Conservation (phyloP, 2,329 filamentous ascomycete genomes). For the Exophiala dermatitidis region DNA sequence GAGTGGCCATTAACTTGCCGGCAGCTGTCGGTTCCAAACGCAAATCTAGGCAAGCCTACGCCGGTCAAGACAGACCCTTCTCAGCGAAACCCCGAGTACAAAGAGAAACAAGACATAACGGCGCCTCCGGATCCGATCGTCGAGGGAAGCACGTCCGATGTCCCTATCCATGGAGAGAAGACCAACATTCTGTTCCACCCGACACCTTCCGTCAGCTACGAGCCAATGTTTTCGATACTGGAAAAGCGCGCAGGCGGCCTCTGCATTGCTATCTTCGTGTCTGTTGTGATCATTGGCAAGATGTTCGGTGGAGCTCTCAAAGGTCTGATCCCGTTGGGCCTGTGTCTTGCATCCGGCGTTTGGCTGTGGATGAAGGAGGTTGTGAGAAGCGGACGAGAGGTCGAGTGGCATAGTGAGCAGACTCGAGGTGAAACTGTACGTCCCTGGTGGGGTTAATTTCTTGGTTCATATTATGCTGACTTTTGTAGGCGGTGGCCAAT, state of each 20-base stretch:
- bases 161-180: constrained; percentile 92
- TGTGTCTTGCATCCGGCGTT: constrained; percentile 67
- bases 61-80: constrained; percentile 62
- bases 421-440: constrained; percentile 67
- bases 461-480: background rate
- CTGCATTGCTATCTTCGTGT: constrained; percentile 61
- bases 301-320: constrained; percentile 70
- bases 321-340: constrained; percentile 66
- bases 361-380: constrained; percentile 88
- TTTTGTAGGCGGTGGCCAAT: constrained; percentile 65
- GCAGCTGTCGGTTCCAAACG: constrained; percentile 78
- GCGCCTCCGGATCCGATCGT: constrained; percentile 82
- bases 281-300: constrained; percentile 69
- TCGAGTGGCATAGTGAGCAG: constrained; percentile 85
- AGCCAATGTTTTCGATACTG: constrained; percentile 72
- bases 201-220: constrained; percentile 80
- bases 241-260: constrained; percentile 68
- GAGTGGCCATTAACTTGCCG: constrained; percentile 5
- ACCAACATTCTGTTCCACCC: constrained; percentile 95
- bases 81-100: constrained; percentile 73
- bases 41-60: constrained; percentile 64
- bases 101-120: constrained; percentile 76
- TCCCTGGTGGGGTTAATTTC: background rate
- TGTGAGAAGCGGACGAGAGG: constrained; percentile 69
- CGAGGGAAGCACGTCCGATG: constrained; percentile 77